Conservation (phyloP, 2,329 filamentous ascomycete species). For the Ascosphaera aggregata region DNA sequence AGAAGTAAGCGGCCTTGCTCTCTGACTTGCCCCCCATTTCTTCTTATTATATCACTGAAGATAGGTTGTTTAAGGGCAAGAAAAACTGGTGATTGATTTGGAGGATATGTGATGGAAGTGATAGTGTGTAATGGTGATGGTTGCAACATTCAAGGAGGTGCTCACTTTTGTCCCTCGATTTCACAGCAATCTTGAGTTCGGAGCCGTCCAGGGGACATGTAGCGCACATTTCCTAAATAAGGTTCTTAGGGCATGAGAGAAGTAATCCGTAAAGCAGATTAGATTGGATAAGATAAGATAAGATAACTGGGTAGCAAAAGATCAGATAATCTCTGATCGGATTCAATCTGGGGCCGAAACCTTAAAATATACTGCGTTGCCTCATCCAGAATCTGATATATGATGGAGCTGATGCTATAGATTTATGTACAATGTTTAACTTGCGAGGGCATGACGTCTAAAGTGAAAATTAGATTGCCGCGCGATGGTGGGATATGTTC, state of each 20-base stretch:
- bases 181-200: not conserved
- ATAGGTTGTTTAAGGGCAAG: slow-evolving; percentile 98
- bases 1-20: slow-evolving; percentile 95
- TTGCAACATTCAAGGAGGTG: not conserved
- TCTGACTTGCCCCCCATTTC: slow-evolving; percentile 95
- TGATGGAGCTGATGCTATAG: too few species aligned
- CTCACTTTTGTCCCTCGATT: not conserved
- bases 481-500: too few species aligned
- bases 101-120: slow-evolving; percentile 8
- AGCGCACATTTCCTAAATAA: not conserved
- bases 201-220: not conserved
- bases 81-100: slow-evolving; percentile 8
- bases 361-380: too few species aligned
- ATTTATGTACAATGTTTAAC: not conserved
- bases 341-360: too few species aligned
- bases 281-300: not conserved
- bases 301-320: too few species aligned
- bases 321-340: too few species aligned
- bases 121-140: slow-evolving; percentile 6
- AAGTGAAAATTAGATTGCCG: not conserved
- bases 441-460: too few species aligned
- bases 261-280: too few species aligned
- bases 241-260: too few species aligned
- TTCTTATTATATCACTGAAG: slow-evolving; percentile 62
- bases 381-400: too few species aligned